phyloP scores from a whole-genome alignment of 2,329 filamentous ascomycete genomes.

The Corinectria fuckeliana region DNA sequence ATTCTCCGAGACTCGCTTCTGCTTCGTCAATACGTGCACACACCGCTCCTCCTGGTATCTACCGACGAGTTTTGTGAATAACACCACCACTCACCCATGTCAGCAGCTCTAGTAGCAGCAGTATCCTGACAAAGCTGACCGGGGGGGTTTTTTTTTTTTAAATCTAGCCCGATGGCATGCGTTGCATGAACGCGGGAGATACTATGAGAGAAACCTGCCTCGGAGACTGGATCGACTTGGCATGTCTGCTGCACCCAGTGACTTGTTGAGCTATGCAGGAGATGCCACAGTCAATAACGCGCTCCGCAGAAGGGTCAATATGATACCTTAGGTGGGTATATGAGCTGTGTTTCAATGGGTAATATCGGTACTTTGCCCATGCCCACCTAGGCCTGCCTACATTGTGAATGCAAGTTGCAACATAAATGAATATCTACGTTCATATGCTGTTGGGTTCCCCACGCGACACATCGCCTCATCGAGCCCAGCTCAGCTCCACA shows the following conservation, averaged over 20 bases:
- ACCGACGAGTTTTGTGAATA: conserved; percentile 2
- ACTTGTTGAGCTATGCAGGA: background rate
- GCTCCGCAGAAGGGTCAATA: background rate
- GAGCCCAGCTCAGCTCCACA: background rate
- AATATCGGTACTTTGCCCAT: conserved; percentile 2
- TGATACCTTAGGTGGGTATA: background rate
- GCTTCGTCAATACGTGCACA: background rate
- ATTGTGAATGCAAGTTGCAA: background rate
- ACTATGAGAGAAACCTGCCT: background rate
- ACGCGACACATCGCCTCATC: conserved; percentile 1
- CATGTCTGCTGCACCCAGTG: background rate
- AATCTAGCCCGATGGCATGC: no score
- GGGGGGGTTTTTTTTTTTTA: no score
- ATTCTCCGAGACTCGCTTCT: background rate
- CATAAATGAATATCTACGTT: background rate
- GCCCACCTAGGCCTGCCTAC: background rate
- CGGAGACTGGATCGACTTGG: background rate
- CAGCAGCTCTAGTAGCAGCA: conserved; percentile 1
- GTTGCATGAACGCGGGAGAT: background rate
- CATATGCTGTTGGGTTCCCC: background rate
- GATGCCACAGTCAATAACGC: background rate
- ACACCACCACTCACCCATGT: conserved; percentile 4
- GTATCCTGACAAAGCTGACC: background rate
- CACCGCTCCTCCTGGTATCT: conserved; percentile 7
- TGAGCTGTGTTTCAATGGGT: background rate